phyloP scores from a whole-genome alignment of 1,284 basidiomycete genomes.

The Microbotryomycetes sp. region DNA sequence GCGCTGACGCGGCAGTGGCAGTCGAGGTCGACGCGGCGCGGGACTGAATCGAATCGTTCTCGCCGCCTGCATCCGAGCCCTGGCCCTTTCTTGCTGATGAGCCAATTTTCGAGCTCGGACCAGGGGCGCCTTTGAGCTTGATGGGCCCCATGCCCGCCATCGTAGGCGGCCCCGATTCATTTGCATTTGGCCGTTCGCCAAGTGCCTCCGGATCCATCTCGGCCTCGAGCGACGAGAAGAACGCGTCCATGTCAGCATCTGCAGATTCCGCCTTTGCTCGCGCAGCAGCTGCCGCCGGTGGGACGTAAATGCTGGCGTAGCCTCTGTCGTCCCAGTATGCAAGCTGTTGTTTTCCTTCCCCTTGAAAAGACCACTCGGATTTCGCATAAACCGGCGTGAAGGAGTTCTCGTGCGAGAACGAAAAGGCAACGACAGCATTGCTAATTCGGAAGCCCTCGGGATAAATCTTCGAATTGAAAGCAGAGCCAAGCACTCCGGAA shows the following conservation, averaged over 20 bases:
- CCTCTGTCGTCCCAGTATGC: constrained; percentile 37
- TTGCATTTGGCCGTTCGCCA: background rate
- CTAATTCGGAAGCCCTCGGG: constrained; percentile 34
- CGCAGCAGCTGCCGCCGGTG: constrained; percentile 5
- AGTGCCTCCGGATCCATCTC: constrained; percentile 3
- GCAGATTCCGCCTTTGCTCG: constrained; percentile 15
- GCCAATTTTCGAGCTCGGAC: background rate
- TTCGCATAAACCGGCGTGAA: constrained; percentile 34
- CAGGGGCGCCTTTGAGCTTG: background rate
- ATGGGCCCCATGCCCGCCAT: background rate
- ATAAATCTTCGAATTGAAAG: constrained; percentile 28
- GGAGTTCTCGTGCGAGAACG: constrained; percentile 34
- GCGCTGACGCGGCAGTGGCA: background rate
- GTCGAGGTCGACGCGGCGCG: background rate
- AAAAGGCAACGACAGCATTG: constrained; percentile 24
- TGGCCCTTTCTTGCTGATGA: too few species aligned
- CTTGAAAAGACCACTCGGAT: constrained; percentile 32
- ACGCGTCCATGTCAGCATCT: constrained; percentile 33
- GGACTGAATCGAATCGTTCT: background rate
- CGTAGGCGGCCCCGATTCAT: background rate
- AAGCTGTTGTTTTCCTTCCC: constrained; percentile 23
- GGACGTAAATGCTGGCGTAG: constrained; percentile 23
- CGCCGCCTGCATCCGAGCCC: background rate
- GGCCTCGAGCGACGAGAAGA: constrained; percentile 32
- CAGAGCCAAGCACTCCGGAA: constrained; percentile 24